A percentile compares a stretch with the other conserved stretches of the same genome.
Conservation (phyloP, 305 asterid species). For the Fraxinus paxiana region DNA sequence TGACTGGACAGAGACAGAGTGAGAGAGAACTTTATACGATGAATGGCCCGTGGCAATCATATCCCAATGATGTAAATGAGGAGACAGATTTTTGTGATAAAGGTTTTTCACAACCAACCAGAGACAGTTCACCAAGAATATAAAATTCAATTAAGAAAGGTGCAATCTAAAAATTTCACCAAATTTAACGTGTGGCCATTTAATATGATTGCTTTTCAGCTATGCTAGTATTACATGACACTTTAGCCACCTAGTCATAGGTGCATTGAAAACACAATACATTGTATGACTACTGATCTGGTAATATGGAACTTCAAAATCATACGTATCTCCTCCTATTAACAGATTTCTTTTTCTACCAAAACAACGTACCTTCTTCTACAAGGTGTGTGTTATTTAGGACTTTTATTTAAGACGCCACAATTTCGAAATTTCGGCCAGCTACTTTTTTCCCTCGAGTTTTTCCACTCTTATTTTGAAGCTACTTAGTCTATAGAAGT, state of each 20-base stretch:
- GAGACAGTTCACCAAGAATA: neutral
- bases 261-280: neutral
- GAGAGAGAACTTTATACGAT: neutral
- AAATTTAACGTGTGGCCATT: neutral
- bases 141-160: neutral
- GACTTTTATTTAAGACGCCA: neutral
- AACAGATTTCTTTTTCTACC: neutral
- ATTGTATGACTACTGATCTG: neutral
- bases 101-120: neutral
- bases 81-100: neutral
- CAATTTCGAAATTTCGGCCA: neutral
- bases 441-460: neutral
- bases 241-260: neutral
- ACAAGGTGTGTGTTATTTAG: neutral
- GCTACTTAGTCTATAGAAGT: neutral
- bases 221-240: neutral
- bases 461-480: neutral
- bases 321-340: neutral
- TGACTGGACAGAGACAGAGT: neutral
- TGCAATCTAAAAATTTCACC: neutral
- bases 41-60: neutral
- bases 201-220: neutral
- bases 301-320: neutral
- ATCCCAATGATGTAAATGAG: neutral
- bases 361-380: neutral